Conservation (phyloP, 139 green algal species). For the Micractinium sp. region DNA sequence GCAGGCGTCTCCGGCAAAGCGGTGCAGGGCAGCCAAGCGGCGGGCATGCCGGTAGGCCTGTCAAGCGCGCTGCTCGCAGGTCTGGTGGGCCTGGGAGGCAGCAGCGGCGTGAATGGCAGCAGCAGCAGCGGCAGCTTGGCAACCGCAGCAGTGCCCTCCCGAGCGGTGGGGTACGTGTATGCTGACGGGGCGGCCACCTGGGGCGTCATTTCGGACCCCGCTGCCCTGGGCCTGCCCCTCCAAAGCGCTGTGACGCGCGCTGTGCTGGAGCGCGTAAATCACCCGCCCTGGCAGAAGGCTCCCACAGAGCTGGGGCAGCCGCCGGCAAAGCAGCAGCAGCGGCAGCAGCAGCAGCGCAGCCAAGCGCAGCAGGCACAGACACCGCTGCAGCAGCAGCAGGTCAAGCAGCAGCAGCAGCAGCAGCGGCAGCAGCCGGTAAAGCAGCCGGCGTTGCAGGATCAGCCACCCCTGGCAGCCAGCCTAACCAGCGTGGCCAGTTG, state of each 20-base stretch:
- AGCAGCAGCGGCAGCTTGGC: not conserved
- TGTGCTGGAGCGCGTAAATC: not conserved
- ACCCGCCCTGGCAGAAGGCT: slow-evolving; percentile 3
- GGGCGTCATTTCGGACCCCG: not conserved
- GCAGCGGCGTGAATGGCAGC: not conserved
- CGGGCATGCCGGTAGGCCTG: not conserved
- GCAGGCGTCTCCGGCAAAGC: not conserved
- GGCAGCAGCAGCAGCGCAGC: not conserved
- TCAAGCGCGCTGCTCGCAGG: not conserved
- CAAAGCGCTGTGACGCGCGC: not conserved
- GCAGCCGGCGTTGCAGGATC: no score
- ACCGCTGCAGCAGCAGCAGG: not conserved
- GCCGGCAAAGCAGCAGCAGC: not conserved
- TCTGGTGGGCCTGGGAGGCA: not conserved
- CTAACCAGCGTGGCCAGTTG: no score
- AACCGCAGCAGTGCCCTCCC: not conserved
- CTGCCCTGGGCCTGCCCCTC: not conserved
- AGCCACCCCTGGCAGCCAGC: no score
- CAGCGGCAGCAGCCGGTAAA: not conserved
- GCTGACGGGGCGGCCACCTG: not conserved
- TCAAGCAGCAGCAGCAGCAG: not conserved
- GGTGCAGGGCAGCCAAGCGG: not conserved
- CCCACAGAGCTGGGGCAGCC: not conserved
- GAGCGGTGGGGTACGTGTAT: not conserved
- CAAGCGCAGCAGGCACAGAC: not conserved